Evolutionary conservation across 179 eudicot species (phyloP).

Genomic region (Amaranthus tricolor): DNA sequence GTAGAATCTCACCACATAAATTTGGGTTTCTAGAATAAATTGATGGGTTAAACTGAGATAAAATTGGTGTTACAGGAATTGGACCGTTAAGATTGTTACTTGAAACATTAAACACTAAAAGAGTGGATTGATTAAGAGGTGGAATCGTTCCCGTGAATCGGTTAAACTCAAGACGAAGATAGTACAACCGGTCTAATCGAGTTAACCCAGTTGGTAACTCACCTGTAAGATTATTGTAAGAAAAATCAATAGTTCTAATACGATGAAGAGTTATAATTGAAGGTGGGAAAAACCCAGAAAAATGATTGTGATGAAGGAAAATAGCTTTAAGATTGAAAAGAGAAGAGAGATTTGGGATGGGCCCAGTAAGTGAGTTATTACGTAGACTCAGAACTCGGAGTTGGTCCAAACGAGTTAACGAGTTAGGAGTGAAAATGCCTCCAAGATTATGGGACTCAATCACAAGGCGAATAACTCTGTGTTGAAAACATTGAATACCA

Average conservation of each 20-base stretch:
- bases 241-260: constrained; percentile 55
- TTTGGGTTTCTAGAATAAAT: constrained; percentile 18
- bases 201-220: constrained; percentile 33
- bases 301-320: constrained; percentile 54
- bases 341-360: constrained; percentile 54
- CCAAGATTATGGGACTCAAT: constrained; percentile 15
- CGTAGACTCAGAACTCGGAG: constrained; percentile 69
- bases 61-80: constrained; percentile 20
- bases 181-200: constrained; percentile 24
- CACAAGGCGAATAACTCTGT: constrained; percentile 27
- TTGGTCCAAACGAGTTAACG: constrained; percentile 34
- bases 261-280: constrained; percentile 51
- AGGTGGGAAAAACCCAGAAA: constrained; percentile 58
- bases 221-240: constrained; percentile 34
- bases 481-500: constrained; percentile 23
- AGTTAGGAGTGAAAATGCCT: constrained; percentile 26
- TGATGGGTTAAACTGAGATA: constrained; percentile 15
- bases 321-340: constrained; percentile 58
- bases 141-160: constrained; percentile 29
- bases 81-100: constrained; percentile 30
- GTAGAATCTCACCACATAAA: constrained; percentile 31
- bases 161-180: constrained; percentile 29
- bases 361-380: constrained; percentile 63
- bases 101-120: constrained; percentile 30
- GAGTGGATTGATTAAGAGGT: constrained; percentile 28